phyloP scores from a whole-genome alignment of 139 green algal genomes.

The Penium margaritaceum region DNA sequence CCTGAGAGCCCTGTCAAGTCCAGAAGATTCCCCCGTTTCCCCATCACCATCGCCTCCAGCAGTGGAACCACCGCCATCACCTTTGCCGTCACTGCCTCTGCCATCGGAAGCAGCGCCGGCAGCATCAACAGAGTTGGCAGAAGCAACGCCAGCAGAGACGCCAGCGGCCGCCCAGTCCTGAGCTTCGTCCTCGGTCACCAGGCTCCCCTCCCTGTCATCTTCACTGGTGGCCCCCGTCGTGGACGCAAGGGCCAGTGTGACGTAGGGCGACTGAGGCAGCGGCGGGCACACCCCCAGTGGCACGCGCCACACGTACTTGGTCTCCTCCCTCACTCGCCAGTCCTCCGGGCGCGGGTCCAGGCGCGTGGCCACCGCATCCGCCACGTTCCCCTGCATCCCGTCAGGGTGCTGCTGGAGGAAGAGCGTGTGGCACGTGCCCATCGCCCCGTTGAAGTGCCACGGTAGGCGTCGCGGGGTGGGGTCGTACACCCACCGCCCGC shows the following conservation, averaged over 20 bases:
- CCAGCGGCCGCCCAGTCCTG: background rate
- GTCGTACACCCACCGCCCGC: conserved; percentile 10
- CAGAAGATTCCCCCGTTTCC: no score
- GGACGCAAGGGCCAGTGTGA: background rate
- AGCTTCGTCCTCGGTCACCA: background rate
- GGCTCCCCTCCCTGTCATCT: background rate
- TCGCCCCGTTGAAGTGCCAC: background rate
- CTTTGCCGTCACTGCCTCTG: no score
- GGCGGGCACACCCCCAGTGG: background rate
- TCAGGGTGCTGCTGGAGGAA: no score
- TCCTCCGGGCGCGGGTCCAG: background rate
- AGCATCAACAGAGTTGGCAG: background rate
- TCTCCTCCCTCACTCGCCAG: background rate
- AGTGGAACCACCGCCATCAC: no score
- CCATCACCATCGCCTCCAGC: no score
- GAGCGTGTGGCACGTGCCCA: background rate
- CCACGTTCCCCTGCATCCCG: background rate
- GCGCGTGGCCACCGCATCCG: background rate
- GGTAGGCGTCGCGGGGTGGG: background rate
- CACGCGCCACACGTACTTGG: background rate
- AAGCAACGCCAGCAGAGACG: background rate
- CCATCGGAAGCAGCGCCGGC: no score
- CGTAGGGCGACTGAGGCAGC: background rate
- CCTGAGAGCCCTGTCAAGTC: no score
- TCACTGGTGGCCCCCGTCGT: no score